phyloP scores from a whole-genome alignment of 495 filamentous ascomycete genomes.

The Neurospora sp. region DNA sequence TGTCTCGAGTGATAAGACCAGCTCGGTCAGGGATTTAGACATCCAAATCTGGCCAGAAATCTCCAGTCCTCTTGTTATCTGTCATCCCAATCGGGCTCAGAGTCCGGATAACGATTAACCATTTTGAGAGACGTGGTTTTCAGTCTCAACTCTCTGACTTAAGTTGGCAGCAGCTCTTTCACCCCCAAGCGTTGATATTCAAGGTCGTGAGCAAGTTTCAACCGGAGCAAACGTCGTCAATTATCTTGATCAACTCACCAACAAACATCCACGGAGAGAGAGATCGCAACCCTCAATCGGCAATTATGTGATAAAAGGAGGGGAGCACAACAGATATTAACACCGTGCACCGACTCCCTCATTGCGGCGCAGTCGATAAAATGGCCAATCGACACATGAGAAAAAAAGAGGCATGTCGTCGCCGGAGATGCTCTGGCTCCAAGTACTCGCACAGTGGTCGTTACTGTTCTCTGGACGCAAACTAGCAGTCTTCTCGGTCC shows the following conservation, averaged over 20 bases:
- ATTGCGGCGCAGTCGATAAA: neutral
- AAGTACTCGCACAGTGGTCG: conserved; percentile 19
- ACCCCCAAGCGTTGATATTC: neutral
- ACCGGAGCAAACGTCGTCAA: neutral
- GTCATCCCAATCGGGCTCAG: neutral
- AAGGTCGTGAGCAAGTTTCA: neutral
- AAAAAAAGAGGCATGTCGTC: neutral
- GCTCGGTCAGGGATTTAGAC: neutral
- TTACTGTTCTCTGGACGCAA: conserved; percentile 8
- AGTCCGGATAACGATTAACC: neutral
- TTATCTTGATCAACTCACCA: neutral
- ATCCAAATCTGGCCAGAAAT: neutral
- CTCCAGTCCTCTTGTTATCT: neutral
- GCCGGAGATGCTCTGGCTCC: conserved; percentile 1
- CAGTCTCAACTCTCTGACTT: neutral
- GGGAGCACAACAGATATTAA: neutral
- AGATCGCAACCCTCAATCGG: neutral
- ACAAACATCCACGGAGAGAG: neutral
- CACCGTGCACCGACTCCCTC: neutral
- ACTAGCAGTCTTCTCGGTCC: conserved; percentile 7
- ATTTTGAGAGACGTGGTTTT: neutral
- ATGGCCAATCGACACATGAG: neutral
- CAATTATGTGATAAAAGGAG: neutral
- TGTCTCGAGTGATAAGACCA: neutral
- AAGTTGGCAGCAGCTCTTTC: neutral